phyloP scores from a whole-genome alignment of 106 monocot genomes.

The Dioscorea zingiberensis region DNA sequence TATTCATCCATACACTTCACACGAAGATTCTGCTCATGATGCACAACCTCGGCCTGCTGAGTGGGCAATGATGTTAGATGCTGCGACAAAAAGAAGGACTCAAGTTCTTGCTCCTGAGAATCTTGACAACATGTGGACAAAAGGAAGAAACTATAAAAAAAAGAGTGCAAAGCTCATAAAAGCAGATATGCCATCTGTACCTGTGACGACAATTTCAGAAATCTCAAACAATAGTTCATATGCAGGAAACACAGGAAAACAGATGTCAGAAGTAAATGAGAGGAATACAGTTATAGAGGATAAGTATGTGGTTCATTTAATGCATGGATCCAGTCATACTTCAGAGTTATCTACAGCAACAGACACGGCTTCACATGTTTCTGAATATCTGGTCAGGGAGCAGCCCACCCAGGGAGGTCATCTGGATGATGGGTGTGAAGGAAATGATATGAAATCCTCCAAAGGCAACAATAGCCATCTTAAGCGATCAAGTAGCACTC shows the following conservation, averaged over 20 bases:
- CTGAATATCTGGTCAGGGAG: constrained; percentile 14
- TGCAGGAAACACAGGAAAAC: constrained; percentile 25
- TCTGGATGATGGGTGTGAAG: constrained; percentile 18
- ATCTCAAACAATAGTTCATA: constrained; percentile 10
- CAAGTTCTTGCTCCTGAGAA: constrained; percentile 96
- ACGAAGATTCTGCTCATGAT: constrained; percentile 13
- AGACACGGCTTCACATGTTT: constrained; percentile 10
- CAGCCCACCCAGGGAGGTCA: constrained; percentile 8
- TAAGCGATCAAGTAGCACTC: constrained; percentile 54
- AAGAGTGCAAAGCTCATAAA: constrained; percentile 43
- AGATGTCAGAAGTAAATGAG: constrained; percentile 24
- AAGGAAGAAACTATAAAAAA: constrained; percentile 96
- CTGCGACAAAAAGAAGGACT: constrained; percentile 88
- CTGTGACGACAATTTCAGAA: constrained; percentile 17
- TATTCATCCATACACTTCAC: constrained; percentile 12
- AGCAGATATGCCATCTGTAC: constrained; percentile 14
- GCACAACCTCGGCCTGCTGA: constrained; percentile 51
- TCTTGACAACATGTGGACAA: constrained; percentile 99
- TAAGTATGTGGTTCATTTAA: constrained; percentile 30
- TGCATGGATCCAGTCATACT: constrained; percentile 11
- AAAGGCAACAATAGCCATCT: constrained; percentile 20
- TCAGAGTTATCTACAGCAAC: constrained; percentile 4
- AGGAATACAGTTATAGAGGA: constrained; percentile 27
- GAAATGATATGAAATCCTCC: constrained; percentile 10
- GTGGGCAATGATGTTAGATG: constrained; percentile 79